phyloP scores from a whole-genome alignment of 305 asterid species.

The Striga hermonthica region DNA sequence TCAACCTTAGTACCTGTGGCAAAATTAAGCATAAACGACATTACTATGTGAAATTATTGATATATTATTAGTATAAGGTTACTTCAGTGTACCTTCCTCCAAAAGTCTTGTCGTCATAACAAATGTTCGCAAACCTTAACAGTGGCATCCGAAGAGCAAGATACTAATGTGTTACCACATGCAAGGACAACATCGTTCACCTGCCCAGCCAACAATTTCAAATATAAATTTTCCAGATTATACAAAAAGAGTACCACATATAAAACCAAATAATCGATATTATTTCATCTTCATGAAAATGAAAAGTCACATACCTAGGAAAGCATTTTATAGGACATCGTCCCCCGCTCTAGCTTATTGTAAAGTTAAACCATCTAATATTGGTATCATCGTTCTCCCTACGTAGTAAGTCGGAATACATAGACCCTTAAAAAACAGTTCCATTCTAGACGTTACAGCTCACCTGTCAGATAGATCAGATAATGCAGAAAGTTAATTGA shows the following conservation, averaged over 20 bases:
- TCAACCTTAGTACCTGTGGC: too few species aligned
- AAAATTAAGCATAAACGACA: too few species aligned
- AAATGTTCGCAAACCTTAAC: conserved; percentile 59
- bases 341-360: conserved; percentile 5
- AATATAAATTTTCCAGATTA: conserved; percentile 25
- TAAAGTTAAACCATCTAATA: conserved; percentile 16
- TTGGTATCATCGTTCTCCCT: conserved; percentile 30
- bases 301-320: conserved; percentile 9
- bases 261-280: conserved; percentile 22
- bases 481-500: too few species aligned
- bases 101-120: too few species aligned
- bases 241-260: neutral
- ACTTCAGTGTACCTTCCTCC: too few species aligned
- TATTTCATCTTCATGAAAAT: neutral
- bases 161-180: conserved; percentile 73
- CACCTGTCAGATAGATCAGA: conserved; percentile 6
- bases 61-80: too few species aligned
- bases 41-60: too few species aligned
- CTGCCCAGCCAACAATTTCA: conserved; percentile 43
- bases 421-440: conserved; percentile 6
- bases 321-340: neutral
- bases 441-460: conserved; percentile 21
- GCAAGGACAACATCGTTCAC: conserved; percentile 84
- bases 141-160: conserved; percentile 95
- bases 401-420: conserved; percentile 1